These are phyloP conservation scores for Penicillium mononematosum DNA, from an alignment of 495 filamentous ascomycete species.

Conservation along the genomic window DNA sequence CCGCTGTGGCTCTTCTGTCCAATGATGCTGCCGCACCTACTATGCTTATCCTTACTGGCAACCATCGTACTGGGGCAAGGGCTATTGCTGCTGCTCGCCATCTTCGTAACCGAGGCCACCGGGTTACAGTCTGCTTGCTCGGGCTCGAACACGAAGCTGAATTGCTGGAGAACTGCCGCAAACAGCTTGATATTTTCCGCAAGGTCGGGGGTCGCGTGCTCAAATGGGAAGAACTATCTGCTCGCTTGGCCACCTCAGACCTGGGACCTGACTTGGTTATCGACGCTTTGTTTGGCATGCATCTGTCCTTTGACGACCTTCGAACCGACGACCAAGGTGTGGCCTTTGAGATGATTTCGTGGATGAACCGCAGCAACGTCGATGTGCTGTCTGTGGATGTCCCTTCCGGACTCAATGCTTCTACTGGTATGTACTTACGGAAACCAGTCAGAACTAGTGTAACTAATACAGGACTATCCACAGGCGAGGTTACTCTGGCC, in stretches of 20 bases:
- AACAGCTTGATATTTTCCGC: constrained; percentile 73
- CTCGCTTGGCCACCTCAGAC: constrained; percentile 56
- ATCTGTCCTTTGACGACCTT: constrained; percentile 79
- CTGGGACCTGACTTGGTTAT: constrained; percentile 75
- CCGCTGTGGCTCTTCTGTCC: constrained; percentile 60
- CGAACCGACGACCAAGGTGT: constrained; percentile 76
- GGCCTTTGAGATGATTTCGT: constrained; percentile 79
- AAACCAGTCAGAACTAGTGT: constrained; percentile 24
- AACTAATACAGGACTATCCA: constrained; percentile 10
- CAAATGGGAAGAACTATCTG: constrained; percentile 51
- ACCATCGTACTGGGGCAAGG: constrained; percentile 79
- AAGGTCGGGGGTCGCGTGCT: constrained; percentile 72
- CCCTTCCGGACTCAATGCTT: constrained; percentile 80
- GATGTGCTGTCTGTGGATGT: constrained; percentile 80
- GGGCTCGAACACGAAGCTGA: constrained; percentile 73
- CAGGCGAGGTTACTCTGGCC: constrained; percentile 51
- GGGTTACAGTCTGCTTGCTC: constrained; percentile 78
- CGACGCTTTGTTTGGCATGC: constrained; percentile 83
- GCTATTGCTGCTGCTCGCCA: constrained; percentile 85
- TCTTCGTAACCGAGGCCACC: constrained; percentile 73
- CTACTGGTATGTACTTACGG: constrained; percentile 55
- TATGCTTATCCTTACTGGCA: constrained; percentile 81
- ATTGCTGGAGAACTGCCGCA: constrained; percentile 68
- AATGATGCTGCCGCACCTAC: constrained; percentile 55
- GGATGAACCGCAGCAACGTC: constrained; percentile 79